phyloP scores from a whole-genome alignment of 2,329 filamentous ascomycete genomes.

The Colletotrichum sp. region DNA sequence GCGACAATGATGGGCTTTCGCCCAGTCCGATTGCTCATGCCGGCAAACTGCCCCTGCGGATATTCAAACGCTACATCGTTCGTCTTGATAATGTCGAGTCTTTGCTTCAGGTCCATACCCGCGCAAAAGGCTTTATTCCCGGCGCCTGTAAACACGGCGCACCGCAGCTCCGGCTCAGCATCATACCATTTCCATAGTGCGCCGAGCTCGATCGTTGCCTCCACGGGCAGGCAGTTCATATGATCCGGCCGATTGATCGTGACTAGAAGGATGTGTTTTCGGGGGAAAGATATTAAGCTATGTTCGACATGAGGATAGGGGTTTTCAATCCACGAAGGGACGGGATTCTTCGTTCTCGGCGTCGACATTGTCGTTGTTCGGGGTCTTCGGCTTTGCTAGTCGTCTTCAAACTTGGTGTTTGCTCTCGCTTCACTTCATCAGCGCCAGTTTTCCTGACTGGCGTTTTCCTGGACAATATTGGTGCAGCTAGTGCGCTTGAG shows the following conservation, averaged over 20 bases:
- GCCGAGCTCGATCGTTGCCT: slow-evolving; percentile 42
- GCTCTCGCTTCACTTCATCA: background rate
- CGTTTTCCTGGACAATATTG: background rate
- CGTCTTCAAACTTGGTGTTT: background rate
- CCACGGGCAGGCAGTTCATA: slow-evolving; percentile 45
- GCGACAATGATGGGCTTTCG: slow-evolving; percentile 36
- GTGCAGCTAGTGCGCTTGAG: background rate
- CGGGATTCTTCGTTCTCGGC: slow-evolving; percentile 27
- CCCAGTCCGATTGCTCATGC: slow-evolving; percentile 37
- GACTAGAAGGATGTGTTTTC: slow-evolving; percentile 43
- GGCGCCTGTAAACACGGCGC: slow-evolving; percentile 56
- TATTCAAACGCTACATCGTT: slow-evolving; percentile 36
- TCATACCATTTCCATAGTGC: slow-evolving; percentile 57
- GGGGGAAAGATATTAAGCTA: slow-evolving; percentile 43
- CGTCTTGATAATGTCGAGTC: slow-evolving; percentile 32
- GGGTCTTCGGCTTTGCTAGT: background rate
- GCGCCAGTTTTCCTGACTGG: background rate
- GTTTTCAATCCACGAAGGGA: slow-evolving; percentile 37
- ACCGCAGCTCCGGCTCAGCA: slow-evolving; percentile 48
- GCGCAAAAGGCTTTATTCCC: slow-evolving; percentile 57
- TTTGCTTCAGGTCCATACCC: slow-evolving; percentile 58
- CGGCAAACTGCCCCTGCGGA: slow-evolving; percentile 34
- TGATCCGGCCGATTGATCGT: slow-evolving; percentile 47
- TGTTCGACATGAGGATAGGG: slow-evolving; percentile 34
- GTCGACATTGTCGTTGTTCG: slow-evolving; percentile 22